Conservation (phyloP, 352 stramenopile species). For the Stephanocyclus meneghinianus region DNA sequence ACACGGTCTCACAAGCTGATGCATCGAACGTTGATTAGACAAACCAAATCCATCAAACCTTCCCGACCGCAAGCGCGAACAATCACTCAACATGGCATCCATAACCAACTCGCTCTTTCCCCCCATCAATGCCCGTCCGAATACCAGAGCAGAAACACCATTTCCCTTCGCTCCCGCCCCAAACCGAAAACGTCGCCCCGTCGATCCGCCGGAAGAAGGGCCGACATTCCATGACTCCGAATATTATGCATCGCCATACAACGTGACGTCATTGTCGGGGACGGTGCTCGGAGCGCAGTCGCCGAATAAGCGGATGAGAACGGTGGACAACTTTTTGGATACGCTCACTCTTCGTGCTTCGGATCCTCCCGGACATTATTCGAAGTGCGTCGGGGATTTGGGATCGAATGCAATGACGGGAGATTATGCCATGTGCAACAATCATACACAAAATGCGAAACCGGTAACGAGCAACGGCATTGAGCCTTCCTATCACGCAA, state of each 20-base stretch:
- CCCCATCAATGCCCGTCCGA: not conserved
- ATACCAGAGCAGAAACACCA: not conserved
- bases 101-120: conserved; percentile 8
- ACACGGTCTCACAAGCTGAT: not conserved
- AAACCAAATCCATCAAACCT: not conserved
- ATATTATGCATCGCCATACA: not conserved
- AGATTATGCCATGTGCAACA: not conserved
- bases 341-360: conserved; percentile 23
- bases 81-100: conserved; percentile 6
- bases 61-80: not conserved
- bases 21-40: not conserved
- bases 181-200: not conserved
- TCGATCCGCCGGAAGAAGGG: conserved; percentile 9
- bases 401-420: not conserved
- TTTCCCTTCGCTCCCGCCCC: not conserved
- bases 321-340: conserved; percentile 18
- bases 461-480: not conserved
- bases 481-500: not conserved
- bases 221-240: not conserved
- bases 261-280: not conserved
- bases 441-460: not conserved
- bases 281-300: not conserved
- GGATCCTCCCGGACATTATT: conserved; percentile 38
- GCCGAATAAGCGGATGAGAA: conserved; percentile 9
- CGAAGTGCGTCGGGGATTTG: not conserved